Conservation (phyloP, 2,329 filamentous ascomycete species). For the Beauveria sp. region DNA sequence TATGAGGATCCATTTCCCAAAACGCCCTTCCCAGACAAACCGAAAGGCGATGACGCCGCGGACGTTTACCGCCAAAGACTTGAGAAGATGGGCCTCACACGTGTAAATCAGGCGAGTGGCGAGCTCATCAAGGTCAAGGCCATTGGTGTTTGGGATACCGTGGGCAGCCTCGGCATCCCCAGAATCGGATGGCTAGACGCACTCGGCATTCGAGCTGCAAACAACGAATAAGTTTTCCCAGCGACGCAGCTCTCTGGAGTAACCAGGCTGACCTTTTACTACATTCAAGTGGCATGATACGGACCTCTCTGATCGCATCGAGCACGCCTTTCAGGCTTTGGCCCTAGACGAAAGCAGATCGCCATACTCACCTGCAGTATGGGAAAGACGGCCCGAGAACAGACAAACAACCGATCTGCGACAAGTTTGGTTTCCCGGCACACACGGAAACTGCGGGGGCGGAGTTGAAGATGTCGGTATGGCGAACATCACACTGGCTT, state of each 20-base stretch:
- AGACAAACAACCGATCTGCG: conserved; percentile 35
- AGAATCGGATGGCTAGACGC: conserved; percentile 37
- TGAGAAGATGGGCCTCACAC: conserved; percentile 35
- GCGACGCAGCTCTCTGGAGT: not conserved
- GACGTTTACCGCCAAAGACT: conserved; percentile 37
- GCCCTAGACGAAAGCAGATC: conserved; percentile 49
- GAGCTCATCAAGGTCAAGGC: conserved; percentile 37
- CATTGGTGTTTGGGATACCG: conserved; percentile 41
- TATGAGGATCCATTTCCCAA: conserved; percentile 41
- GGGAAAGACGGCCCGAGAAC: conserved; percentile 37
- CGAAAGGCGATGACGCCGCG: conserved; percentile 34
- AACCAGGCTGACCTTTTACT: conserved; percentile 23
- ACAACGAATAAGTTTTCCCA: conserved; percentile 36
- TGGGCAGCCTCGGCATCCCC: conserved; percentile 38
- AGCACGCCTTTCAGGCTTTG: conserved; percentile 52
- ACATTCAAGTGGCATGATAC: conserved; percentile 49
- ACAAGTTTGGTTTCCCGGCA: conserved; percentile 62
- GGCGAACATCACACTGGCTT: conserved; percentile 31
- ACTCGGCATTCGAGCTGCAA: conserved; percentile 36
- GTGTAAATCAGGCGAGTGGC: conserved; percentile 29
- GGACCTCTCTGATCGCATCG: conserved; percentile 41
- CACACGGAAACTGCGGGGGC: conserved; percentile 63
- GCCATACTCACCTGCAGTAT: conserved; percentile 48
- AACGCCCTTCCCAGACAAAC: conserved; percentile 41
- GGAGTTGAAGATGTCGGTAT: conserved; percentile 50